phyloP scores from a whole-genome alignment of 2,329 filamentous ascomycete genomes.

The Xylariales sp. region DNA sequence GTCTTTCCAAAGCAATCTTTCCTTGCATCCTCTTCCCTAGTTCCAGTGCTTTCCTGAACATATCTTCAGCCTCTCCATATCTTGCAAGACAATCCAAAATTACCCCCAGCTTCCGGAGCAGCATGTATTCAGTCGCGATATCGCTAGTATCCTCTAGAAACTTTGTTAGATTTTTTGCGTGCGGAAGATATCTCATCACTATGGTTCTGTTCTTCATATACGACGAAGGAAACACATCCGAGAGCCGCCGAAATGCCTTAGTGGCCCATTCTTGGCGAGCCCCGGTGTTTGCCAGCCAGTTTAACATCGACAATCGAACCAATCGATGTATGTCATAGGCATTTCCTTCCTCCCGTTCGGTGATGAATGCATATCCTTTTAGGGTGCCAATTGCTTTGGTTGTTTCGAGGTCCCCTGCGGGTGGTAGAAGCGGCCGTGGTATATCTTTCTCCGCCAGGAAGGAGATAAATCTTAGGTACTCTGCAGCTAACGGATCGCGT shows the following conservation, averaged over 20 bases:
- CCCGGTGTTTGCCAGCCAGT: conserved; percentile 9
- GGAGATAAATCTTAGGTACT: conserved; percentile 42
- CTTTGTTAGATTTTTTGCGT: no score
- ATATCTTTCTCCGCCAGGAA: conserved; percentile 41
- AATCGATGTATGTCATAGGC: conserved; percentile 31
- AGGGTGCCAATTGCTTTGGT: conserved; percentile 16
- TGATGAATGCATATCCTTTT: conserved; percentile 23
- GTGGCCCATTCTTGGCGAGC: conserved; percentile 1
- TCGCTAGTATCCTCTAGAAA: no score
- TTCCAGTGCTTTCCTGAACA: neutral
- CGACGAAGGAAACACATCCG: no score
- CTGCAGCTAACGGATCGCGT: conserved; percentile 9
- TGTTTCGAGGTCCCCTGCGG: neutral
- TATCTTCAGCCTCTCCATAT: neutral
- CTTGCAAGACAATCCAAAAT: neutral
- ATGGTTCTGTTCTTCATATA: no score
- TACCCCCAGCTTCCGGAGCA: neutral
- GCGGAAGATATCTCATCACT: no score
- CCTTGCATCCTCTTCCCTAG: neutral
- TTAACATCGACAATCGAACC: conserved; percentile 20
- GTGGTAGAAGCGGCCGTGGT: conserved; percentile 12
- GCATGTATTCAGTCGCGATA: neutral
- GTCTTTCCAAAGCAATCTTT: neutral
- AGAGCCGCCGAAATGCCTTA: conserved; percentile 2
- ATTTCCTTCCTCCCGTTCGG: conserved; percentile 9